Conservation (phyloP, 1,284 basidiomycete species). For the Leccinum subfulvum region DNA sequence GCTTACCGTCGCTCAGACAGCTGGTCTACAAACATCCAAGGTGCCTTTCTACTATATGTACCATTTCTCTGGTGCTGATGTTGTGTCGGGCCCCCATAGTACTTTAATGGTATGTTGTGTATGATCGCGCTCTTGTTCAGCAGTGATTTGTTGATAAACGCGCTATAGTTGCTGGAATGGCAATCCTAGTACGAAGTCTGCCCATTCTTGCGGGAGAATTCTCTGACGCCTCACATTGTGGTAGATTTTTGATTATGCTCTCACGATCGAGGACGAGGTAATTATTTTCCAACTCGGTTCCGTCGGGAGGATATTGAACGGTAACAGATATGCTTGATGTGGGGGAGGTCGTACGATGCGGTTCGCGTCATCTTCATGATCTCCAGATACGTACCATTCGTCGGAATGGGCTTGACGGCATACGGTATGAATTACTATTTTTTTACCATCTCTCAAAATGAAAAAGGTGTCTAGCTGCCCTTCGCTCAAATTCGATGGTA, state of each 20-base stretch:
- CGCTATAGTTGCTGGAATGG: not conserved
- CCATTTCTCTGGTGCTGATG: not conserved
- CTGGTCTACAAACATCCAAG: constrained; percentile 1
- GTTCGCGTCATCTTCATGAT: not conserved
- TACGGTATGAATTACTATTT: not conserved
- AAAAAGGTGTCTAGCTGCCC: not conserved
- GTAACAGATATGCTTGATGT: not conserved
- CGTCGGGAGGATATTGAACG: not conserved
- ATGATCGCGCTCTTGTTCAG: not conserved
- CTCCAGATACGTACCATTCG: not conserved
- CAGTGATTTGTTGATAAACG: not conserved
- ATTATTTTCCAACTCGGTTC: not conserved
- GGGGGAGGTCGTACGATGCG: not conserved
- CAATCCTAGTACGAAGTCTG: not conserved
- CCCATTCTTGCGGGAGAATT: not conserved
- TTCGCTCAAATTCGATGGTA: not conserved
- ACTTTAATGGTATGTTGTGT: not conserved
- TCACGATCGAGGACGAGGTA: constrained; percentile 1
- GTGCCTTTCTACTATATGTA: not conserved
- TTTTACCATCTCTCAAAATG: not conserved
- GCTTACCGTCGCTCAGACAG: not conserved
- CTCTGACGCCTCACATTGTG: not conserved
- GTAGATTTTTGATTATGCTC: not conserved
- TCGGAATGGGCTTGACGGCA: not conserved
- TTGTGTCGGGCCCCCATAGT: not conserved